Evolutionary conservation across 208 protist species (phyloP), one percentile per base, ranked within the genome.

Genomic region (Chromosphaera perkinsii): DNA sequence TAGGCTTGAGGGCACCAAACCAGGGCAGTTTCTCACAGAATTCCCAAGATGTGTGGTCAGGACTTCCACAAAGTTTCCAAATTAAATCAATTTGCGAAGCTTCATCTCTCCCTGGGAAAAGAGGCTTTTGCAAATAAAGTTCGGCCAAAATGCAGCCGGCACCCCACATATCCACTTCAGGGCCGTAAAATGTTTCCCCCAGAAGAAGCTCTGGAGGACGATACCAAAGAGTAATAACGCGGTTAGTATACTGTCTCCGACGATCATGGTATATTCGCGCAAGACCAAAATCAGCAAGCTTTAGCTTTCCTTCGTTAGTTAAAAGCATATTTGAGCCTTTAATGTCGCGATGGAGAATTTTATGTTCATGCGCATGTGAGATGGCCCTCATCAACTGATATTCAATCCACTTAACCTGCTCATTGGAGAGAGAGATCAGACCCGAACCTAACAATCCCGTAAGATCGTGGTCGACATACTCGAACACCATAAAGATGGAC

Each of bases 401-500:
- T 31, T 29, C 49, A 0, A 35, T 20, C 24, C n/a, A 51, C 33
- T 24, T 27, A 20, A 36, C 0, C 37, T 63, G 57, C 17, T 10
- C 5, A 20, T 63, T 37, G n/a, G 12, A 24, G 37, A 63, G 35
- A 12, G 52, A 39, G 5, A 12, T 5, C 52, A 10, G n/a, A 22
- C 27, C n/a, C 5, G 27, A 17, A 22, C 20, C 37, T 37, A 90
- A 52, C 12, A 91, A 63, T 3, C 87, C 87, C 1, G 76, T 77
- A 0, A 91, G 66, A 72, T 91, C 87, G 56, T 91, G 84, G 29
- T 90, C 83, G 73, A 88, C 77, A 43, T 80, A 91, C 64, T 90
- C 86, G 51, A 91, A 88, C 20, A 90, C 87, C 72, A 91, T 82
- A 63, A 83, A 85, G 26, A 90, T 73, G 35, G 51, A 69, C 27